phyloP scores from a whole-genome alignment of 2,329 filamentous ascomycete genomes.

The Simplicillium aogashimaense region DNA sequence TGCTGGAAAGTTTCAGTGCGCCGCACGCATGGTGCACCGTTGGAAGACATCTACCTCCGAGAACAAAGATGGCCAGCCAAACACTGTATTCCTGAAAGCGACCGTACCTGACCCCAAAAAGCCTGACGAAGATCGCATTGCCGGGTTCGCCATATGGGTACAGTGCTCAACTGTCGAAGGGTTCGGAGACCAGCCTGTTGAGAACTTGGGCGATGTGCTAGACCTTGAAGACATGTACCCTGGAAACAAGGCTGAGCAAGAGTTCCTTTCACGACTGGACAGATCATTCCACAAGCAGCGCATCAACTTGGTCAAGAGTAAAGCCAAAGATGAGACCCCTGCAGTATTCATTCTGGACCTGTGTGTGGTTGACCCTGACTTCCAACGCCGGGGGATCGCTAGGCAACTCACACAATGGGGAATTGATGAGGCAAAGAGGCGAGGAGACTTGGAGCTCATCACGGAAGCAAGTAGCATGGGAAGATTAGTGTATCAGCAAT shows the following conservation, averaged over 20 bases:
- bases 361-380: conserved; percentile 41
- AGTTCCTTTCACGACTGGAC: conserved; percentile 34
- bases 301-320: conserved; percentile 28
- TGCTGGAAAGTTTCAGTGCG: conserved; percentile 26
- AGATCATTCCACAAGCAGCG: conserved; percentile 32
- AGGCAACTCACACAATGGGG: conserved; percentile 36
- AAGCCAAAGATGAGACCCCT: conserved; percentile 25
- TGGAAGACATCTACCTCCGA: conserved; percentile 29
- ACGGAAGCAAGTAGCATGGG: conserved; percentile 40
- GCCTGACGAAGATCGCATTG: conserved; percentile 19
- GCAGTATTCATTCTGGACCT: conserved; percentile 39
- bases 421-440: conserved; percentile 26
- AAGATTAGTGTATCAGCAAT: conserved; percentile 30
- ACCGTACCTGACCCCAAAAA: conserved; percentile 27
- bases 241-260: conserved; percentile 30
- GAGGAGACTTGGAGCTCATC: conserved; percentile 29
- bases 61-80: conserved; percentile 29
- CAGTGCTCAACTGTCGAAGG: conserved; percentile 40
- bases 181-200: conserved; percentile 28
- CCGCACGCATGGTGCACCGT: conserved; percentile 26
- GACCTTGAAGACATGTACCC: conserved; percentile 29
- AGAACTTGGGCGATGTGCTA: conserved; percentile 18
- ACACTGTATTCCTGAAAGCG: conserved; percentile 44
- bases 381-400: conserved; percentile 40
- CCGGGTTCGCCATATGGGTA: conserved; percentile 44